phyloP scores from a whole-genome alignment of 306 rosid genomes.

The Herpetospermum pedunculosum region DNA sequence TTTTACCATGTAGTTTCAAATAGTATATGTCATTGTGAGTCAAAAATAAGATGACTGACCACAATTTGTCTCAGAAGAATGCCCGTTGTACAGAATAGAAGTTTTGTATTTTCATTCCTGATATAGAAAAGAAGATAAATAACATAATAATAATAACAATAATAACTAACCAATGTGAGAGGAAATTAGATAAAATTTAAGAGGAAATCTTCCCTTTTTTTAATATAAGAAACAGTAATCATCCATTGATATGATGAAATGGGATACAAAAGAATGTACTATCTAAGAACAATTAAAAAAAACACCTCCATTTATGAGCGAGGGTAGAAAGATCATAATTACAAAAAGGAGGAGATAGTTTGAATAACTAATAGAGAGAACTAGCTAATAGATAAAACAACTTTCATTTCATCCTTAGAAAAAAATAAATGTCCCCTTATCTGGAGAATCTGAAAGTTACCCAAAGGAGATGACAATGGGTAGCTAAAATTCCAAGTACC shows the following conservation, averaged over 20 bases:
- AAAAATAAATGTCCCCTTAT: background rate
- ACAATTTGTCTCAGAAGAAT: conserved; percentile 78
- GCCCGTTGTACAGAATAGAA: conserved; percentile 89
- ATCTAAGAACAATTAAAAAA: too few relatives aligned
- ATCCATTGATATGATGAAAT: too few relatives aligned
- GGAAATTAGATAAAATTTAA: background rate
- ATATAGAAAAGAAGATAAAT: conserved; percentile 5
- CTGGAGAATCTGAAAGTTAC: background rate
- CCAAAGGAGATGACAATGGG: background rate
- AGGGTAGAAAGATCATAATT: too few relatives aligned
- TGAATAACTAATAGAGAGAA: too few relatives aligned
- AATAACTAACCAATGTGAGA: background rate
- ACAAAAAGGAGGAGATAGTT: too few relatives aligned
- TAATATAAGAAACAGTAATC: too few relatives aligned
- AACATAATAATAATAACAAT: background rate
- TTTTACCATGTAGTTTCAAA: background rate
- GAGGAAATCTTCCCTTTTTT: too few relatives aligned
- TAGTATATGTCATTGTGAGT: background rate
- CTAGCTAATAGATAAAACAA: too few relatives aligned
- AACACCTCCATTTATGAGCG: too few relatives aligned
- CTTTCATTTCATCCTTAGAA: background rate
- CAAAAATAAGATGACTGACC: conserved; percentile 31
- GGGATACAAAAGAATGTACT: too few relatives aligned
- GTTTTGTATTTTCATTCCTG: conserved; percentile 86
- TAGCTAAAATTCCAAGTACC: background rate